Percentiles rank a stretch among this genome's conserved stretches.
Conservation (phyloP, 2,329 filamentous ascomycete species). For the Rosellinia necatrix region DNA sequence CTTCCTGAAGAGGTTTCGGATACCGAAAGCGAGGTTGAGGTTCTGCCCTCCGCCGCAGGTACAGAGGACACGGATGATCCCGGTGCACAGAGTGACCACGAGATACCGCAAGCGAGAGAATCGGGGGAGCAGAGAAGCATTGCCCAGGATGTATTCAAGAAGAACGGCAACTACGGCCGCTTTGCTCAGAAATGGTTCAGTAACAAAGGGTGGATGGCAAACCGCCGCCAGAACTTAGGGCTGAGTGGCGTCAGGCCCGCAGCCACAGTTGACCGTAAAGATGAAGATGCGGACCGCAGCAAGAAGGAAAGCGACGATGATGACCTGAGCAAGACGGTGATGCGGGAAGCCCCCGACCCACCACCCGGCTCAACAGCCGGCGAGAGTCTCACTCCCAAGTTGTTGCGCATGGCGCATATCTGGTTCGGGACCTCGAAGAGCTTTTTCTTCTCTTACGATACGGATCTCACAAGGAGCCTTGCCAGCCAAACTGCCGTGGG, state of each 20-base stretch:
- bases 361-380: constrained; percentile 44
- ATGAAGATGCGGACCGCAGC: constrained; percentile 11
- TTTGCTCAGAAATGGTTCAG: constrained; percentile 95
- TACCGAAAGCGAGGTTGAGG: constrained; percentile 55
- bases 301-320: constrained; percentile 32
- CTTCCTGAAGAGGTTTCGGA: constrained; percentile 42
- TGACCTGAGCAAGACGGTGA: constrained; percentile 37
- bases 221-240: constrained; percentile 71
- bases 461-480: constrained; percentile 79
- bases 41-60: constrained; percentile 43
- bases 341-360: constrained; percentile 35
- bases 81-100: constrained; percentile 36
- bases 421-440: constrained; percentile 81
- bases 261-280: constrained; percentile 47
- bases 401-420: constrained; percentile 81
- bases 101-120: constrained; percentile 25
- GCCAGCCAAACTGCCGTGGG: constrained; percentile 48
- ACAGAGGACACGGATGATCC: constrained; percentile 40
- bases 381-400: constrained; percentile 74
- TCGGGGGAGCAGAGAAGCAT: constrained; percentile 61
- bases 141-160: constrained; percentile 85
- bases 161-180: constrained; percentile 80
- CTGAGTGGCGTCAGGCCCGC: constrained; percentile 54
- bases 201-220: constrained; percentile 76
- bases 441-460: constrained; percentile 95